Evolutionary conservation across 495 filamentous ascomycete species (phyloP), one percentile per base, ranked within the genome.

Genomic region (Aspergillus steynii): DNA sequence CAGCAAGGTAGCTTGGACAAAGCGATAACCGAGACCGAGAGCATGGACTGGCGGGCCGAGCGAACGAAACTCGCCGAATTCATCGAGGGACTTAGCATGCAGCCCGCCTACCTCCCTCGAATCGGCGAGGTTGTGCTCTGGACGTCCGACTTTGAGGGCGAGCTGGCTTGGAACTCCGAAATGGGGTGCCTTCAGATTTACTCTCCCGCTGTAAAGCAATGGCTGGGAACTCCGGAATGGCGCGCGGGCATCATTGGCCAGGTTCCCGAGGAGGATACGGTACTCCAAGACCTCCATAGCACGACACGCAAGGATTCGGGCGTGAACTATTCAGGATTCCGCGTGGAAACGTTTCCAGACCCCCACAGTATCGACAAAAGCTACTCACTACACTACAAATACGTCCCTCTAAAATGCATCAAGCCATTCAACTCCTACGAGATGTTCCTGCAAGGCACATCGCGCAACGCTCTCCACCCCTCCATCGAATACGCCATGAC

Each of bases 51-150:
- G 82, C 68, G 76, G 5, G 71, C 80, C 2, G 80, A 82, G 31
- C 69, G 75, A 27, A 60, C 75, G 26, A 61, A 52, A n/a, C 66
- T 85, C 0, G 61, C 66, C 4, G 66, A 74, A 28, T 71, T 71
- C 49, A 62, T 79, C 29, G 64, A 69, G 32, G 70, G 66, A 52
- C 60, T 83, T 26, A 56, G 71, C 3, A 60, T 80, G 12, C 76
- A 82, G 50, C 73, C 81, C 2, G 67, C 80, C 0, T 89, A 81
- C 60, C 64, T 85, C 5, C 85, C 85, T 27, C 82, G 86, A 0
- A 60, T 70, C 3, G 85, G 83, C 1, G 86, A 89, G 58, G 61
- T 85, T 5, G 86, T 88, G 1, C 77, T 89, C 2, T 89, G 81
- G 73, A 72, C 75, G 1, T 63, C 68, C 4, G 60, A 69, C 4